phyloP scores from a whole-genome alignment of 2,329 filamentous ascomycete genomes.

The Madurella fahalii region DNA sequence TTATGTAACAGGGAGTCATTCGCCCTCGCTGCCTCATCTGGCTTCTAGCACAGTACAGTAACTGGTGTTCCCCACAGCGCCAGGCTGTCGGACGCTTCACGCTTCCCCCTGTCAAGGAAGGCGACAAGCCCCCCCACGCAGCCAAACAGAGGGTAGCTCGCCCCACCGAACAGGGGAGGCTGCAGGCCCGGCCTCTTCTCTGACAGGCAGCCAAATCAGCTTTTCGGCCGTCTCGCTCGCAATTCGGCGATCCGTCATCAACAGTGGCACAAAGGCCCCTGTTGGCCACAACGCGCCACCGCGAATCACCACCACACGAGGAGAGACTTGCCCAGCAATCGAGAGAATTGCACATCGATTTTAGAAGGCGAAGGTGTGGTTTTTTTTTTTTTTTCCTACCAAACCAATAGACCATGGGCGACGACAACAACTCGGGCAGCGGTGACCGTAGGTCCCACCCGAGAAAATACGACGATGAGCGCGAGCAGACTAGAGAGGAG shows the following conservation, averaged over 20 bases:
- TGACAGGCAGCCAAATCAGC: no score
- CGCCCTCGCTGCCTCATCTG: neutral
- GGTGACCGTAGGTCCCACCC: constrained; percentile 15
- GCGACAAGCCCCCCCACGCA: neutral
- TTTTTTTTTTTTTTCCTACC: no score
- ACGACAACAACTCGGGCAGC: constrained; percentile 11
- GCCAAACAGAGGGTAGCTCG: no score
- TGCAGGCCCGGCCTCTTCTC: no score
- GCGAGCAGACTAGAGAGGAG: constrained; percentile 6
- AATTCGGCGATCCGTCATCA: no score
- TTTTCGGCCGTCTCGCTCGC: no score
- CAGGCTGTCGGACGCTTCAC: neutral
- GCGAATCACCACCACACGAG: no score
- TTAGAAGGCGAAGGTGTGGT: neutral
- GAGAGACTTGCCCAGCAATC: no score
- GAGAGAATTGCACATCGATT: no score
- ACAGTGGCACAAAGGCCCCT: no score
- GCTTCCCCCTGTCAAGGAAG: neutral
- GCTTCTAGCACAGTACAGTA: neutral
- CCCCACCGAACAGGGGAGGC: no score
- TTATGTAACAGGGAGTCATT: constrained; percentile 13
- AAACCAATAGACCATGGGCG: constrained; percentile 14
- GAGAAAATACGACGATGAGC: constrained; percentile 15
- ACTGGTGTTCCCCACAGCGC: neutral
- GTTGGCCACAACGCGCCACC: no score